phyloP scores from a whole-genome alignment of 192 early-diverging fungal species.

The Coemansia sp. region DNA sequence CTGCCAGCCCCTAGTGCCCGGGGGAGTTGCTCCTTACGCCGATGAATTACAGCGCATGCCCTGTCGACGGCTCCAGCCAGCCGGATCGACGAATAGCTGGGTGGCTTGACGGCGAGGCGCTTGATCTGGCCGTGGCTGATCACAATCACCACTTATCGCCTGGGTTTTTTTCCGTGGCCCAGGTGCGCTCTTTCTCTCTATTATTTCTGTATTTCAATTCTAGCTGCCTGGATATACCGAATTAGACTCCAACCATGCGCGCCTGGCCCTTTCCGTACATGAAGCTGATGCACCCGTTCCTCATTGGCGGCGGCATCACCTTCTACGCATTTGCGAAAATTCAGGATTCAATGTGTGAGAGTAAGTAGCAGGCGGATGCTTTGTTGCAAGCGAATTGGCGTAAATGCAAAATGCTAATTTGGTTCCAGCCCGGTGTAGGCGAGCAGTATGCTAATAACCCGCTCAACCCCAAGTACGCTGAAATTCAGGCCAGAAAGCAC shows the following conservation, averaged over 20 bases:
- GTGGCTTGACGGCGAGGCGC: not conserved
- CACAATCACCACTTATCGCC: conserved; percentile 4
- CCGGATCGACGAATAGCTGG: not conserved
- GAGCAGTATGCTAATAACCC: conserved; percentile 46
- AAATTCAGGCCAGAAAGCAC: conserved; percentile 52
- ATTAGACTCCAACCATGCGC: conserved; percentile 26
- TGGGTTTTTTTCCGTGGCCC: not conserved
- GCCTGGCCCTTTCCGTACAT: conserved; percentile 50
- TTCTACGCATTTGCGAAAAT: conserved; percentile 41
- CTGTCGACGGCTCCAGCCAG: no score
- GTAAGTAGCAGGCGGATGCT: no score
- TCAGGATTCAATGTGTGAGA: conserved; percentile 47
- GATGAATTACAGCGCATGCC: no score
- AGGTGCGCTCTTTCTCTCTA: not conserved
- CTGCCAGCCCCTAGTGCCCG: no score
- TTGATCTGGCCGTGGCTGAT: not conserved
- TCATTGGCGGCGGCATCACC: conserved; percentile 40
- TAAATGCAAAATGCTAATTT: no score
- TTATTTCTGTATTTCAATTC: not conserved
- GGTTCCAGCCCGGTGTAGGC: no score
- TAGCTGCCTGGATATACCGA: not conserved
- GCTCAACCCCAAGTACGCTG: conserved; percentile 49
- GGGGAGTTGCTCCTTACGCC: no score
- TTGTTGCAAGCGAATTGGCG: no score
- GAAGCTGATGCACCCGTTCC: conserved; percentile 54